Evolutionary conservation across 257 asterid genomes (phyloP).

Genomic region (Buddleja alternifolia): DNA sequence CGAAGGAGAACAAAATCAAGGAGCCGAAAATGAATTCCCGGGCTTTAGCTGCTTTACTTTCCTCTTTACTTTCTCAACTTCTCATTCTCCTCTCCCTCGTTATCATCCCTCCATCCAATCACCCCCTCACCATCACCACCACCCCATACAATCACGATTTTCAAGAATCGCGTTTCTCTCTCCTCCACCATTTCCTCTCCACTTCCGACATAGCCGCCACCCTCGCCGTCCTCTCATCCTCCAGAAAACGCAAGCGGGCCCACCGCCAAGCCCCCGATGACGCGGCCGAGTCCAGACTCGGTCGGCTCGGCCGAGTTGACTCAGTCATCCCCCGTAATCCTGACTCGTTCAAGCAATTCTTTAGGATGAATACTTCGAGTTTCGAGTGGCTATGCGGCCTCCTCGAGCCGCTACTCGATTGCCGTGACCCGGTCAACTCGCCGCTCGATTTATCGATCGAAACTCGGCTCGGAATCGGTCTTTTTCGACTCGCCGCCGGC

Average conservation of each 20-base stretch:
- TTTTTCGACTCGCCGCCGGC: conserved; percentile 76
- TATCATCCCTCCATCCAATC: conserved; percentile 48
- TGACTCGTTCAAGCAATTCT: conserved; percentile 56
- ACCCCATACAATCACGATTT: conserved; percentile 26
- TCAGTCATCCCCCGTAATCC: conserved; percentile 47
- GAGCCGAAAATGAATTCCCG: conserved; percentile 42
- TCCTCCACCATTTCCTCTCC: conserved; percentile 58
- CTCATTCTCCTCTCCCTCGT: conserved; percentile 43
- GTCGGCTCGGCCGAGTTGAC: conserved; percentile 27
- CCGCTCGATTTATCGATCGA: conserved; percentile 65
- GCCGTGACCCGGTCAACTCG: conserved; percentile 80
- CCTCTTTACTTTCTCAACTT: conserved; percentile 63
- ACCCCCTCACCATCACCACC: conserved; percentile 24
- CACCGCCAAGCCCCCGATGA: conserved; percentile 17
- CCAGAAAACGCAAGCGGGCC: conserved; percentile 68
- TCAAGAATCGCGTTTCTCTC: conserved; percentile 31
- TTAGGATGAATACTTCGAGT: conserved; percentile 62
- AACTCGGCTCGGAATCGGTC: conserved; percentile 77
- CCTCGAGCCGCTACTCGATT: conserved; percentile 85
- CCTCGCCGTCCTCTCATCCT: conserved; percentile 39
- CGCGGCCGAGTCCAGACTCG: conserved; percentile 28
- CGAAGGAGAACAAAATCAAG: neutral
- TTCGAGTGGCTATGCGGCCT: conserved; percentile 91
- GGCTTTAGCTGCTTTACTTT: conserved; percentile 53
- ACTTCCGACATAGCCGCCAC: conserved; percentile 54